Evolutionary conservation across 768 basidiomycete genomes (phyloP), one percentile per base, ranked within the genome.

Genomic region (Harrya chromipes): DNA sequence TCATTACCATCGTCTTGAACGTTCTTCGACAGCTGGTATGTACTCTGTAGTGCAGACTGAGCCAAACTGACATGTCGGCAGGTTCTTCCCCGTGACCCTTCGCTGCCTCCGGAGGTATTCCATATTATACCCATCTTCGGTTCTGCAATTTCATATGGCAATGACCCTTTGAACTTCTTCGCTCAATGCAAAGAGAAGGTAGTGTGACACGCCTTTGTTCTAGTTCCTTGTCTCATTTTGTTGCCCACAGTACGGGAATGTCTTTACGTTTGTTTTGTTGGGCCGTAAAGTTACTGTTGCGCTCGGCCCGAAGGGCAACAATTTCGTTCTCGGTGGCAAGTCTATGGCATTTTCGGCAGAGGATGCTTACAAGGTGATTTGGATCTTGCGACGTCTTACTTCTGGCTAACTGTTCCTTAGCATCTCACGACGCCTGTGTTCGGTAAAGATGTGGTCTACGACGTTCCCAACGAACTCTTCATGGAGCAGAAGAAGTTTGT

Each of bases 401-500:
- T 2, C 9, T 31, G 44, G 29, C 43, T 33, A 23, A 63, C 35
- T 17, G 47, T 39, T 7, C 27, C 23, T 13, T 57, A 95, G 93
- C 87, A 90, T 64, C 72, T 94, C 39, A 95, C 94, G 0, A 94
- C 88, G 0, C 95, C 95, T 4, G 85, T 98, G 12, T 99, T 99
- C 62, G 97, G 97, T 39, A 93, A 92, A 63, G 94, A 91, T 40
- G 97, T 99, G 40, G 94, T 97, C 11, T 99, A 98, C 66, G 97
- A 98, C 60, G 84, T 90, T 43, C 95, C 97, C 27, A 98, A 98
- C 68, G 90, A 94, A 40, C 72, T 89, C 39, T 85, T 99, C 70
- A 98, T 99, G 94, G 94, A 99, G 62, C 97, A 99, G 69, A 99
- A 99, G 78, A 89, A 87, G 66, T 97, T 97, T 63, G 87, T 98